These are phyloP conservation scores for Rhodomyrtus psidioides DNA, from an alignment of 441 rosid species.

Conservation along the genomic window DNA sequence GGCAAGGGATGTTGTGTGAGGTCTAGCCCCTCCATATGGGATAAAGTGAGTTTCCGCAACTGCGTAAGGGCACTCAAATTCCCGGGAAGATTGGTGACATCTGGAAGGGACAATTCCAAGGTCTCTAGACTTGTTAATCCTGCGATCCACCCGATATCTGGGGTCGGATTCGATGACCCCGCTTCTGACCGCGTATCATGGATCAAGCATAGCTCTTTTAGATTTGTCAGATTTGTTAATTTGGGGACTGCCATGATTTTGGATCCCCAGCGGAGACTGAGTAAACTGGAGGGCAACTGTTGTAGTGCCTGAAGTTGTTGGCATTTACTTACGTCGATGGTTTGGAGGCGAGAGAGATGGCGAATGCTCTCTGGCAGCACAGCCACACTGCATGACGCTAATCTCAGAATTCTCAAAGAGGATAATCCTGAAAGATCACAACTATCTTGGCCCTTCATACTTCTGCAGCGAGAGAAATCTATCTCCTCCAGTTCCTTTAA, in stretches of 20 bases:
- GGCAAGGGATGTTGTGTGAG: no score
- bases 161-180: no score
- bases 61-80: no score
- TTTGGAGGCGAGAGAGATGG: background rate
- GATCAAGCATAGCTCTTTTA: no score
- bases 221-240: background rate
- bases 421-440: background rate
- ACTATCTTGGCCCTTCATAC: accelerated
- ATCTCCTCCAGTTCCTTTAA: background rate
- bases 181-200: no score
- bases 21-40: no score
- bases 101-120: no score
- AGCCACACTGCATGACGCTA: background rate
- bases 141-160: no score
- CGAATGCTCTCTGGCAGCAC: background rate
- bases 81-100: no score
- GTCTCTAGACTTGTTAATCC: no score
- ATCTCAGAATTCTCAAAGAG: background rate
- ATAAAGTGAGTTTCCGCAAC: no score
- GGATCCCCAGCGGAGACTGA: background rate
- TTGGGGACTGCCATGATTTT: background rate
- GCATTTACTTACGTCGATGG: background rate
- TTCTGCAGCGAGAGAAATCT: background rate
- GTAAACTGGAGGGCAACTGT: background rate
- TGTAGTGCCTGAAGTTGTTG: background rate